Evolutionary conservation across 2,329 filamentous ascomycete genomes (phyloP).

Genomic region (Neophaeococcomyces mojaviensis): DNA sequence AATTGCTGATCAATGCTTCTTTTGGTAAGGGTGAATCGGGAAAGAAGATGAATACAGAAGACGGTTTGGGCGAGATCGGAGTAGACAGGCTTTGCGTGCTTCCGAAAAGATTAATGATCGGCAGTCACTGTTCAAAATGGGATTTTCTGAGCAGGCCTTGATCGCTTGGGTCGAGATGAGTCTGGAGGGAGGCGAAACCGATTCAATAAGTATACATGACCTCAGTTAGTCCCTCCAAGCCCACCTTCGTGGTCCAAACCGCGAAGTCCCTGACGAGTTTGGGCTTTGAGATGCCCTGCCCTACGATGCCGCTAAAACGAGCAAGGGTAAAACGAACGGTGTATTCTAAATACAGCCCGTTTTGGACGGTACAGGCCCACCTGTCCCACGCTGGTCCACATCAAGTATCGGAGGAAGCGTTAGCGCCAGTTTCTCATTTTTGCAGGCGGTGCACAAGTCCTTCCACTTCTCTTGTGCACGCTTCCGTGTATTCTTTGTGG

Average conservation of each 20-base stretch:
- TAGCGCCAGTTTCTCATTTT: not conserved
- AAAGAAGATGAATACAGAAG: not conserved
- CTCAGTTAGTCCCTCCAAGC: conserved; percentile 4
- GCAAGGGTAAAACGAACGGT: conserved; percentile 3
- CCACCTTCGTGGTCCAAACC: not conserved
- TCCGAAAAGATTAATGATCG: conserved; percentile 5
- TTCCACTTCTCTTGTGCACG: conserved; percentile 1
- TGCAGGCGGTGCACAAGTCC: conserved; percentile 1
- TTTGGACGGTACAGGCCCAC: not conserved
- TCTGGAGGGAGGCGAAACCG: conserved; percentile 6
- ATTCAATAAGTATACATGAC: conserved; percentile 7
- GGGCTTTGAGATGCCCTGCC: conserved; percentile 4
- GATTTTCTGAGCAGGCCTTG: not conserved
- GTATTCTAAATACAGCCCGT: conserved; percentile 7
- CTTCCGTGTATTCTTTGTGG: not conserved
- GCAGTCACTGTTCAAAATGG: not conserved
- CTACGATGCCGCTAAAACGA: conserved; percentile 5
- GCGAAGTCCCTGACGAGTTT: conserved; percentile 4
- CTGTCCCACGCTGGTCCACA: not conserved
- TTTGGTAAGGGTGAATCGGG: conserved; percentile 1
- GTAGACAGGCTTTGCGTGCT: not conserved
- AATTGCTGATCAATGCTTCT: conserved; percentile 19
- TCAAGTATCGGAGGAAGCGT: conserved; percentile 3
- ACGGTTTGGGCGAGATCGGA: not conserved
- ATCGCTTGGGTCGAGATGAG: conserved; percentile 1